Evolutionary conservation across 2,329 filamentous ascomycete species (phyloP), one percentile per base, ranked within the genome.

Genomic region (Nemania sp.): DNA sequence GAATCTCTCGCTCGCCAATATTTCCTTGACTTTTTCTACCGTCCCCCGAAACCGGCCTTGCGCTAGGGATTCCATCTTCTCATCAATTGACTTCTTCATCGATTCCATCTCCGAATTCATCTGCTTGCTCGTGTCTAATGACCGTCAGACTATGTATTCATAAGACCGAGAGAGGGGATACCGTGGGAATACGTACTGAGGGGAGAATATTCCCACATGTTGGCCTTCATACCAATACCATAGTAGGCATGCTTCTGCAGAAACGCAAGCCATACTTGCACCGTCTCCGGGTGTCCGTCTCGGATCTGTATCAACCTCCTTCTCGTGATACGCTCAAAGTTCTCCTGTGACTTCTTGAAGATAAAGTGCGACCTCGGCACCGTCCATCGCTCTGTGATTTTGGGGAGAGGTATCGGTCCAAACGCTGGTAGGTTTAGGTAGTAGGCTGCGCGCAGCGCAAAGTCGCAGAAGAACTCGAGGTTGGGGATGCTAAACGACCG

Each of bases 221-320:
- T 98, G 61, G 96, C 96, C 86, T 99, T 99, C 94, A 99, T 97
- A 75, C 96, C 96, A 47, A 98, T 91, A n/a, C 96, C 96, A 73
- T 97, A 93, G 79, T 96, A 97, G 49, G 94, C 93, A 78, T 98
- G 92, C 82, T 97, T 97, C 77, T 92, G 89, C 77, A 99, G 80
- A 78, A 97, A 98, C 0, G 93, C 94, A 66, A 99, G 83, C 96
- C 96, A 99, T 29, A 94, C 81, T 80, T 97, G 92, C 41, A 99
- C 94, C 0, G 90, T 91, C 79, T 98, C 93, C 0, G 94, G 90
- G 76, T 98, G 87, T 0, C 94, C 96, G 77, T 98, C 96, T 72
- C 93, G 91, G 77, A 99, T 96, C 81, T 97, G 94, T 60, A 99
- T 94, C 75, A 98, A 80, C 15, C 96, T 86, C 62, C 94, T 88